Evolutionary conservation across 106 monocot species (phyloP), one percentile per base, ranked within the genome.

Genomic region (Dioscorea zingiberensis): DNA sequence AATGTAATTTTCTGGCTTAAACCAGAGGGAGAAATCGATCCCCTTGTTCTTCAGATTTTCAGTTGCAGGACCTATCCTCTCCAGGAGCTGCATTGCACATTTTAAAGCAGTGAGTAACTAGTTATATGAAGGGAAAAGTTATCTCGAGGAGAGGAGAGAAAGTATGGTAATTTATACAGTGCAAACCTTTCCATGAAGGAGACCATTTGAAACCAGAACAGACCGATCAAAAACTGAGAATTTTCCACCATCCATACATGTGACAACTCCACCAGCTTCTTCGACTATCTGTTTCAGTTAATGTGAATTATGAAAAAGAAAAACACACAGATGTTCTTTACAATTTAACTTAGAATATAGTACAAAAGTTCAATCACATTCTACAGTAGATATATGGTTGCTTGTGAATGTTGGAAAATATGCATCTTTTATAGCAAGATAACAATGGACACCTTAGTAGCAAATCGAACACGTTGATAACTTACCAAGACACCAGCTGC

Each of bases 141-240:
- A 61, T 32, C 6, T 8, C 51, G 15, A 0, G 15, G 13, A 51
- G 51, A 51, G 14, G 7, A 51, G 15, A 13, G 1, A 0, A 51
- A 13, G 51, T 5, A 18, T 51, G 3, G 51, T 51, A 19, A 4
- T 0, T 1, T 16, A 19, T 1, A n/a, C 2, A 56, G 48, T 16
- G 66, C n/a, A 48, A 58, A 97, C 97, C 91, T 92, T 74, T 26
- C 67, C 84, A 76, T 98, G 98, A 61, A 92, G 46, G 10, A 58
- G 25, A 57, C 93, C 93, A 69, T 98, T 98, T 27, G 98, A 98
- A 28, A 98, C 98, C 47, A 98, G 57, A 55, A 88, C 88, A 45
- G 98, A 98, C 55, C 93, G 81, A 80, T 98, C 98, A 76, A 98
- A 98, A 11, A 98, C 98, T 9, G 93, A 75, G 60, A 93, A 93